Evolutionary conservation across 495 filamentous ascomycete species (phyloP).

Genomic region (Penicillium roqueforti): DNA sequence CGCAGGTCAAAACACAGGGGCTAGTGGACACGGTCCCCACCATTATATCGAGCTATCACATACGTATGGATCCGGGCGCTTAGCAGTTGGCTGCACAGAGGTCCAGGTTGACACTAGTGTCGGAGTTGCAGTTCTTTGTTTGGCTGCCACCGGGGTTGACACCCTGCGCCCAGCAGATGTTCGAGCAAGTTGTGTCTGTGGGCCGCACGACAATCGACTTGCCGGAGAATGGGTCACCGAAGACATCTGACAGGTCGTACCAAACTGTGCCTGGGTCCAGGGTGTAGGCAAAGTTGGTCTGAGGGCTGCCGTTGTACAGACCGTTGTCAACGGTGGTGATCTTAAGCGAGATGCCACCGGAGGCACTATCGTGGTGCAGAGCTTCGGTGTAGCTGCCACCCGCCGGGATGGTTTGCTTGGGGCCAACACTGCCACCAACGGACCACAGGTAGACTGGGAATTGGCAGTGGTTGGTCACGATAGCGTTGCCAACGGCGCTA

Average conservation of each 20-base stretch:
- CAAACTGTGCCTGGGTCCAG: conserved; percentile 47
- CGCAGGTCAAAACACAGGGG: background rate
- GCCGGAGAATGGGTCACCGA: conserved; percentile 53
- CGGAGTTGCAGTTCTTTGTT: conserved; percentile 41
- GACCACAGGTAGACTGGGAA: conserved; percentile 52
- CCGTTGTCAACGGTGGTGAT: conserved; percentile 48
- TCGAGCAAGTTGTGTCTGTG: conserved; percentile 36
- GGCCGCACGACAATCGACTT: conserved; percentile 38
- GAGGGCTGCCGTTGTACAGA: conserved; percentile 49
- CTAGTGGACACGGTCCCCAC: background rate
- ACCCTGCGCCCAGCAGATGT: conserved; percentile 50
- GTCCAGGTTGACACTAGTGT: conserved; percentile 30
- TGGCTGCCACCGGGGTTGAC: conserved; percentile 49
- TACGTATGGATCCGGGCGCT: background rate
- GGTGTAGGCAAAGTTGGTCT: conserved; percentile 53
- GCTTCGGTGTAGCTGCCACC: conserved; percentile 38
- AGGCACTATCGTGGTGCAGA: conserved; percentile 43
- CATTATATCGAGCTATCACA: background rate
- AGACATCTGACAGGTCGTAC: conserved; percentile 56
- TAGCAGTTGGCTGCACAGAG: conserved; percentile 33
- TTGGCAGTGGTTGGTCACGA: conserved; percentile 50
- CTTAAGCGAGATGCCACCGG: conserved; percentile 54
- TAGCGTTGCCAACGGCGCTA: conserved; percentile 47
- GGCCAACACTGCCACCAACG: conserved; percentile 45
- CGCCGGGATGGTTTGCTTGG: conserved; percentile 35